These are phyloP conservation scores for Kwoniella dendrophila DNA, from an alignment of 768 basidiomycete species.

Conservation along the genomic window DNA sequence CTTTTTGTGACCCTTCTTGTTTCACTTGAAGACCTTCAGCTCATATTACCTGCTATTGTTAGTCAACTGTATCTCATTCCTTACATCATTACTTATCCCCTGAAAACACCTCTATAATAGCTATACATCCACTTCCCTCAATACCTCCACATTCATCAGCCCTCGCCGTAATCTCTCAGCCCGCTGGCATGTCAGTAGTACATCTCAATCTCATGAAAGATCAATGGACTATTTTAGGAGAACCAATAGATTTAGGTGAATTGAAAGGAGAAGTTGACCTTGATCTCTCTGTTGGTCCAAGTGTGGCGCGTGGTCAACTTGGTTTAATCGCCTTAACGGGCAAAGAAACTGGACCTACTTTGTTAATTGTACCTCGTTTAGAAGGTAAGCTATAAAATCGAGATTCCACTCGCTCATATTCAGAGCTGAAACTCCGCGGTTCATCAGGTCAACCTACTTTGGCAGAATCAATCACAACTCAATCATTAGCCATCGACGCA, in stretches of 20 bases:
- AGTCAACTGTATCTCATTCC: slow-evolving; percentile 10
- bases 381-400: slow-evolving; percentile 13
- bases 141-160: slow-evolving; percentile 21
- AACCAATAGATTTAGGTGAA: slow-evolving; percentile 15
- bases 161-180: slow-evolving; percentile 21
- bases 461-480: not conserved
- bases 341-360: slow-evolving; percentile 13
- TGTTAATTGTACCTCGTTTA: slow-evolving; percentile 25
- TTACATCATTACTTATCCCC: slow-evolving; percentile 5
- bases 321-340: slow-evolving; percentile 30
- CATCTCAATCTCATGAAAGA: slow-evolving; percentile 30
- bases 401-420: not conserved
- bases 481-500: slow-evolving; percentile 12
- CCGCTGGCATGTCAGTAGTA: slow-evolving; percentile 13
- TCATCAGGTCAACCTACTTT: slow-evolving; percentile 10
- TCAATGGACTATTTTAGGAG: slow-evolving; percentile 16
- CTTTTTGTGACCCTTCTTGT: not conserved
- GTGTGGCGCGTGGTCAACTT: slow-evolving; percentile 28
- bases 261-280: slow-evolving; percentile 7
- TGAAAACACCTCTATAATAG: slow-evolving; percentile 19
- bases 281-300: slow-evolving; percentile 25
- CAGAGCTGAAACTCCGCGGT: not conserved
- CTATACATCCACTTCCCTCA: slow-evolving; percentile 25
- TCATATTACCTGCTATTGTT: not conserved
- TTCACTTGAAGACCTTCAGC: not conserved